Base-by-base conservation (phyloP, 2,329 filamentous ascomycete genomes). In the Diaporthe citri region DNA sequence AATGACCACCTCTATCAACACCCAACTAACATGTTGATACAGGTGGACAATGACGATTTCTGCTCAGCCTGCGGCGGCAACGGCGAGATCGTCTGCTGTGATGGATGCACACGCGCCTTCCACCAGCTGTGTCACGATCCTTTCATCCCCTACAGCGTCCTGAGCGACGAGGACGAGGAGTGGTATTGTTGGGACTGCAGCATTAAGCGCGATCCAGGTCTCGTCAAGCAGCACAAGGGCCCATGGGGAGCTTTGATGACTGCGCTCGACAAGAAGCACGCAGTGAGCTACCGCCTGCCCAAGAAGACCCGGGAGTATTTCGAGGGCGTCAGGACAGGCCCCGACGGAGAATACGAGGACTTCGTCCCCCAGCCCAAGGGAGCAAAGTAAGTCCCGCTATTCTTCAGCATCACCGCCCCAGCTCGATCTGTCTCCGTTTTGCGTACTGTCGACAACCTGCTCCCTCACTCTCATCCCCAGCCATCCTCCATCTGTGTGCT, bases 121-220 rank as follows among this genome's bases (percentile, higher is more conserved):
- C 97, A 98, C 84, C 95, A 97, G 82, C 89, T 91, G 75, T 98
- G 97, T 83, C 91, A 97, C 78, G 93, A 97, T 83, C 95, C 96
- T 76, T 93, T 95, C 52, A 87, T 95, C 78, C 88, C 92, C 73
- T 89, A 90, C 67, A 87, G 88, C 72, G 83, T 87, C 75, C 87
- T 93, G 75, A 92, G 93, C 15, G 91, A 94, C 75, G 93, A 95
- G 79, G 75, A 76, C 22, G 62, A 74, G 25, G 73, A 74, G 48
- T 98, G 95, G 94, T 97, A 90, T 83, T 98, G 96, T 85, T 93
- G 94, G 79, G 89, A 90, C 77, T 96, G 94, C 82, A 84, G 89
- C 72, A 87, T 88, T 75, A 85, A 83, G 73, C 85, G 86, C 72
- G 86, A 86, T 78, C 88, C 86, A 67, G 86, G 86, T 34, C 84